Percentiles rank a stretch among this genome's conserved stretches.
Evolutionary conservation across 371 early-diverging fungal genomes (phyloP).

Genomic region (Rhizopus microsporus): DNA sequence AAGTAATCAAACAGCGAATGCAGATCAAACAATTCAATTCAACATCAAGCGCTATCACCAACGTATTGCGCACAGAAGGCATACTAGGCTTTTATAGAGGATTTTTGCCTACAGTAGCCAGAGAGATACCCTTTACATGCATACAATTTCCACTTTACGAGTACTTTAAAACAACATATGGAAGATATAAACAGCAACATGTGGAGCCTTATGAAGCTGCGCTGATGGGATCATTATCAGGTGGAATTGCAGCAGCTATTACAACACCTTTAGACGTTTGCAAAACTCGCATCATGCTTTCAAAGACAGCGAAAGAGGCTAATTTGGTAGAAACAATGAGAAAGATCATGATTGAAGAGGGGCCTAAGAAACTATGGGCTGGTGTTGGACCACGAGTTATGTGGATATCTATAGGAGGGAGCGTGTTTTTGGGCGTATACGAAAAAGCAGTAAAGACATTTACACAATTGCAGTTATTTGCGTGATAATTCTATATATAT

Average conservation of each 20-base stretch:
- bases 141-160: conserved; percentile 97
- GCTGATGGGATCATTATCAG: conserved; percentile 87
- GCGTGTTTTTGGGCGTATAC: conserved; percentile 93
- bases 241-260: conserved; percentile 85
- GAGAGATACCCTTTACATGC: conserved; percentile 94
- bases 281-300: conserved; percentile 90
- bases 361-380: conserved; percentile 60
- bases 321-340: conserved; percentile 10
- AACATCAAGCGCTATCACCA: conserved; percentile 60
- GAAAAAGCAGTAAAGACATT: conserved; percentile 71
- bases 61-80: conserved; percentile 72
- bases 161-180: conserved; percentile 70
- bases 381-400: conserved; percentile 91
- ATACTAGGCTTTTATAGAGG: conserved; percentile 90
- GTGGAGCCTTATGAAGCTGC: conserved; percentile 85
- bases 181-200: conserved; percentile 43
- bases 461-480: conserved; percentile 30
- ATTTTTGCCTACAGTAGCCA: conserved; percentile 85
- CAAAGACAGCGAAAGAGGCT: conserved; percentile 11
- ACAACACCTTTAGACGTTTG: conserved; percentile 95
- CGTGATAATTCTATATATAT: too few species aligned
- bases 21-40: conserved; percentile 83
- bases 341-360: too few species aligned
- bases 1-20: conserved; percentile 94
- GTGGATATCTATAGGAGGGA: conserved; percentile 95